Evolutionary conservation across 306 rosid genomes (phyloP).

Genomic region (Begonia loranthoides): DNA sequence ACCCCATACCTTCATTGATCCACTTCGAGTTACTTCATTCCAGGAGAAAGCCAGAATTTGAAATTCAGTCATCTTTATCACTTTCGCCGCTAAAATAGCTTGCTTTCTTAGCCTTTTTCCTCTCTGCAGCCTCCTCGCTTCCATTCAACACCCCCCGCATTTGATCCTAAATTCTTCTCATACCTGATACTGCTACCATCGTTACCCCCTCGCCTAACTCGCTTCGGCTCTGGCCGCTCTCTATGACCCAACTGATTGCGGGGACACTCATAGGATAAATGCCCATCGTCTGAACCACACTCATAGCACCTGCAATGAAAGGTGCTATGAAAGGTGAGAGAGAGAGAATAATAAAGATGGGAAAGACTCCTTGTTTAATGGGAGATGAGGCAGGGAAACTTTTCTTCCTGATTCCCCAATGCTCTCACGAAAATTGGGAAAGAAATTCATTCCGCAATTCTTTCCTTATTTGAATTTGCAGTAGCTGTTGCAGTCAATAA

Average conservation of each 20-base stretch:
- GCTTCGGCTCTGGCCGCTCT: slow-evolving; percentile 43
- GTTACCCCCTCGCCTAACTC: slow-evolving; percentile 9
- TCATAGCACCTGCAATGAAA: slow-evolving; percentile 74
- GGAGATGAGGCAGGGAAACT: too few species aligned
- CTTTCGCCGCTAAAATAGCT: slow-evolving; percentile 88
- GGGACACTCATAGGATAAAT: slow-evolving; percentile 73
- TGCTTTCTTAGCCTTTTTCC: slow-evolving; percentile 44
- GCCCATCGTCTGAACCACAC: slow-evolving; percentile 58
- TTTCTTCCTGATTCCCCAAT: too few species aligned
- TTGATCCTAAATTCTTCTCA: slow-evolving; percentile 18
- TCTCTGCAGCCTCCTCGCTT: slow-evolving; percentile 17
- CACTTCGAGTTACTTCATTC: background rate
- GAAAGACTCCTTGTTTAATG: too few species aligned
- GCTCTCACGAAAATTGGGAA: too few species aligned
- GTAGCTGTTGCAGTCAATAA: too few species aligned
- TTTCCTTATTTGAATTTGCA: too few species aligned
- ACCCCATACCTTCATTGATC: slow-evolving; percentile 16
- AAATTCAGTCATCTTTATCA: slow-evolving; percentile 37
- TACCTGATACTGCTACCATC: slow-evolving; percentile 5
- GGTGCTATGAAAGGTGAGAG: too few species aligned
- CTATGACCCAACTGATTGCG: slow-evolving; percentile 67
- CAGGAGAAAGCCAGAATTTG: background rate
- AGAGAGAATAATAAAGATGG: too few species aligned
- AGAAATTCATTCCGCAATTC: too few species aligned
- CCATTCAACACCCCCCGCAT: slow-evolving; percentile 24